phyloP scores from a whole-genome alignment of 441 rosid species.

The Capsella rubella region DNA sequence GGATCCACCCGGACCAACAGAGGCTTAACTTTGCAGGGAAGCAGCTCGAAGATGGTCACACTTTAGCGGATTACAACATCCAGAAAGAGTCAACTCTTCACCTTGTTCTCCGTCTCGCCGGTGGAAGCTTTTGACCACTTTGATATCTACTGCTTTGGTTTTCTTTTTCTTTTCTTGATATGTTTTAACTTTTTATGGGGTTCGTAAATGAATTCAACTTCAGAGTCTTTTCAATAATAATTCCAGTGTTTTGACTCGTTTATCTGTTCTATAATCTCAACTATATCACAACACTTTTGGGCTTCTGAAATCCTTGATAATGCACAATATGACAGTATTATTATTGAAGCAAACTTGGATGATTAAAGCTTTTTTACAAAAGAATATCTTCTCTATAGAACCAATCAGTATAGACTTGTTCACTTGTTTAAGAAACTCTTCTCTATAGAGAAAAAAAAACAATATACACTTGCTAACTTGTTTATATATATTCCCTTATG shows the following conservation, averaged over 20 bases:
- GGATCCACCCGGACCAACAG: too few species aligned
- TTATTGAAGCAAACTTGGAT: neutral
- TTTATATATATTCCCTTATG: too few species aligned
- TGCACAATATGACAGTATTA: too few species aligned
- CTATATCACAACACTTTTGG: neutral
- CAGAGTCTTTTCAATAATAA: neutral
- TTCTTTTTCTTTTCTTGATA: neutral
- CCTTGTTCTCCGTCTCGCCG: neutral
- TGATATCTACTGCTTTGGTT: neutral
- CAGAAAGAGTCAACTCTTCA: neutral
- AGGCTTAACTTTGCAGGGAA: neutral
- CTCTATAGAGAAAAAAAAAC: too few species aligned
- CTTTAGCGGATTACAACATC: neutral
- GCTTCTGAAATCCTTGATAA: too few species aligned
- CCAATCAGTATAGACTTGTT: too few species aligned
- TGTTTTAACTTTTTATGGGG: neutral
- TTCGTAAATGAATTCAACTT: neutral
- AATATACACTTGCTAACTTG: too few species aligned
- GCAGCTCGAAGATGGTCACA: neutral
- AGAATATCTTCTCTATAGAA: too few species aligned
- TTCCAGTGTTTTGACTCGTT: neutral
- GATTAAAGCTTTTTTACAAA: too few species aligned
- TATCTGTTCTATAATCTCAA: neutral
- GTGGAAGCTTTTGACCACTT: neutral
- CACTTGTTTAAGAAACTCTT: too few species aligned